Evolutionary conservation across 139 green algal species (phyloP).

Genomic region (Spirogloea muscicola): DNA sequence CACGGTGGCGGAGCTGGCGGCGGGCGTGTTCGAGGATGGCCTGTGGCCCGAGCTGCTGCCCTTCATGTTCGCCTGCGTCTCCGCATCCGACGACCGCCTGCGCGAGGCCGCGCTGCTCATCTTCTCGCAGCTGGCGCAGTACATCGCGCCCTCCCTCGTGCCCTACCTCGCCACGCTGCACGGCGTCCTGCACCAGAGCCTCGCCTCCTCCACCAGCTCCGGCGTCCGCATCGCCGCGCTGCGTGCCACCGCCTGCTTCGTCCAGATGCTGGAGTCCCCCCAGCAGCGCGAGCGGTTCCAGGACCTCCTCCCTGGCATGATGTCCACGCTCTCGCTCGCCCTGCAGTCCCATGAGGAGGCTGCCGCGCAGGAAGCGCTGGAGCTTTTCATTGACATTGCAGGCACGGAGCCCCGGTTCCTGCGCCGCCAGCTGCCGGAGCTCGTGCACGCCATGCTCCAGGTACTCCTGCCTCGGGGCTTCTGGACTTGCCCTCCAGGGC

Average conservation of each 20-base stretch:
- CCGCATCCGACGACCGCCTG: slow-evolving; percentile 46
- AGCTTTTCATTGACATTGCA: slow-evolving; percentile 90
- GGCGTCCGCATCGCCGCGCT: slow-evolving; percentile 74
- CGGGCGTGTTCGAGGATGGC: slow-evolving; percentile 45
- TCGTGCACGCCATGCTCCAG: slow-evolving; percentile 84
- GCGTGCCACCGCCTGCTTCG: slow-evolving; percentile 65
- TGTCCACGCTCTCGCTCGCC: slow-evolving; percentile 61
- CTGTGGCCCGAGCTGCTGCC: slow-evolving; percentile 91
- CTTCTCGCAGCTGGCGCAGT: slow-evolving; percentile 70
- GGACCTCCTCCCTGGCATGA: slow-evolving; percentile 73
- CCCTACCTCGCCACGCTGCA: slow-evolving; percentile 54
- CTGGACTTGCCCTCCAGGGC: no score
- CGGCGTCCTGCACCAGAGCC: slow-evolving; percentile 37
- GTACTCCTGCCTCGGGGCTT: slow-evolving; percentile 47
- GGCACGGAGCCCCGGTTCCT: slow-evolving; percentile 89
- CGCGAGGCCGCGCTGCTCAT: slow-evolving; percentile 50
- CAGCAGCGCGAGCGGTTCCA: slow-evolving; percentile 71
- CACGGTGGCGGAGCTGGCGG: slow-evolving; percentile 76
- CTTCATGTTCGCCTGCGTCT: slow-evolving; percentile 78
- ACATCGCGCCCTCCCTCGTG: slow-evolving; percentile 61
- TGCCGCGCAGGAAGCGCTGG: slow-evolving; percentile 77
- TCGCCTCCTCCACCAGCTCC: slow-evolving; percentile 18
- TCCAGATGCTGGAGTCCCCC: slow-evolving; percentile 65
- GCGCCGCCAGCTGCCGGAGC: slow-evolving; percentile 68
- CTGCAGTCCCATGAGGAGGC: slow-evolving; percentile 69